A percentile compares a stretch with the other conserved stretches of the same genome.
Evolutionary conservation across 2,329 filamentous ascomycete species (phyloP).

Genomic region (Botrytis medusae): DNA sequence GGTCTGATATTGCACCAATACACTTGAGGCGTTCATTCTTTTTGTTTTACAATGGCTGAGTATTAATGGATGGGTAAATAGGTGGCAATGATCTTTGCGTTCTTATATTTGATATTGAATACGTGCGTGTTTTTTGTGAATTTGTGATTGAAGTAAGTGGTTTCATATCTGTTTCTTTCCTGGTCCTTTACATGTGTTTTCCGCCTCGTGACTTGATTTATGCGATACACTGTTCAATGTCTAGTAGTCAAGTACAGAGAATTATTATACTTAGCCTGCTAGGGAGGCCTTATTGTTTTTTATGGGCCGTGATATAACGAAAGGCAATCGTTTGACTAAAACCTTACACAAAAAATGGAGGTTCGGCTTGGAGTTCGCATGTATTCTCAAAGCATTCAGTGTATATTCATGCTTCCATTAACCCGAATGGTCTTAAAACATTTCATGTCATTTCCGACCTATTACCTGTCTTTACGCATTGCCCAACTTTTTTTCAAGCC

Average conservation of each 20-base stretch:
- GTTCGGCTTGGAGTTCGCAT: neutral
- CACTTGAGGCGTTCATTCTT: conserved; percentile 20
- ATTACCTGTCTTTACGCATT: neutral
- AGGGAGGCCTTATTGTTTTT: neutral
- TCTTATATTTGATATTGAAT: neutral
- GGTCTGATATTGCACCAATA: conserved; percentile 20
- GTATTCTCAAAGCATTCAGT: neutral
- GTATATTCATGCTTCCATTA: no score
- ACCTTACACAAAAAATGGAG: neutral
- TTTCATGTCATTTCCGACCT: neutral
- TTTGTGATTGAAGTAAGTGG: conserved; percentile 1
- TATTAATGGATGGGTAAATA: conserved; percentile 17
- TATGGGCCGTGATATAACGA: neutral
- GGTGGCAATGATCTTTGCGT: conserved; percentile 11
- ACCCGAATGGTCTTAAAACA: neutral
- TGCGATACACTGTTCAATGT: neutral
- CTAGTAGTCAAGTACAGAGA: neutral
- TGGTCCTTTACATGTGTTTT: neutral
- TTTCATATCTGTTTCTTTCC: neutral
- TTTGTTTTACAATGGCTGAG: conserved; percentile 16
- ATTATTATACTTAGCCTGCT: neutral
- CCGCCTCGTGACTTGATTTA: neutral
- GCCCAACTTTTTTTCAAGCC: neutral
- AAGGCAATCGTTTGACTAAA: neutral
- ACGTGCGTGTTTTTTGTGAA: neutral